Evolutionary conservation across 768 basidiomycete species (phyloP), one percentile per base, ranked within the genome.

Genomic region (Lactarius evosmus): DNA sequence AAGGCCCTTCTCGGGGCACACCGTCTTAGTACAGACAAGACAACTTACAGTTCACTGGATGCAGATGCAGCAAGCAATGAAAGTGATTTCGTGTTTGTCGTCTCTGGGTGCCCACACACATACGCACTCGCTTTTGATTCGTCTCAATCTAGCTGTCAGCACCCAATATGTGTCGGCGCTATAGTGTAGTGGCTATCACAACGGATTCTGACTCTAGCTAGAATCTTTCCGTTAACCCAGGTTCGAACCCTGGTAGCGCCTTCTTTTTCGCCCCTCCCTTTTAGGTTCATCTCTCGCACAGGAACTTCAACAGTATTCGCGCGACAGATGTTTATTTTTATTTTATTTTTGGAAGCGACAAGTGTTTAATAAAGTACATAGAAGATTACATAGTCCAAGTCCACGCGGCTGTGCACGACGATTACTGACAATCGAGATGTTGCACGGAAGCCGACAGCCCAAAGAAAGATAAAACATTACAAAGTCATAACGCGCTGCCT

Each of bases 231-330:
- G 73, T 74, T 71, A 76, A 78, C 77, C 77, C 77, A 78, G 77
- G 78, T 79, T 79, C 78, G 77, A 79, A 67, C 73, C 77, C 78
- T 77, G 76, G 77, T 76, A 75, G 72, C 69, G 77, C 77, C 78
- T 78, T 38, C 58, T 59, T 63, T 41, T 58, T 30, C 17, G 17
- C 40, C 25, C 9, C 22, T 61, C 5, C 2, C 19, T 32, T 7
- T 49, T 49, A 19, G 7, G 46, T n/a, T n/a, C n/a, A n/a, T n/a
- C n/a, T n/a, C n/a, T n/a, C n/a, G n/a, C n/a, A n/a, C n/a, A n/a
- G n/a, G n/a, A n/a, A n/a, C n/a, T n/a, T n/a, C n/a, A n/a, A n/a
- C n/a, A n/a, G n/a, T n/a, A n/a, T n/a, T n/a, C n/a, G n/a, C n/a
- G n/a, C n/a, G n/a, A n/a, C n/a, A n/a, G n/a, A n/a, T n/a, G n/a